Percentiles rank a stretch among this genome's conserved stretches.
Conservation (phyloP, 148 eudicot genomes). For the Gaultheria prostrata region DNA sequence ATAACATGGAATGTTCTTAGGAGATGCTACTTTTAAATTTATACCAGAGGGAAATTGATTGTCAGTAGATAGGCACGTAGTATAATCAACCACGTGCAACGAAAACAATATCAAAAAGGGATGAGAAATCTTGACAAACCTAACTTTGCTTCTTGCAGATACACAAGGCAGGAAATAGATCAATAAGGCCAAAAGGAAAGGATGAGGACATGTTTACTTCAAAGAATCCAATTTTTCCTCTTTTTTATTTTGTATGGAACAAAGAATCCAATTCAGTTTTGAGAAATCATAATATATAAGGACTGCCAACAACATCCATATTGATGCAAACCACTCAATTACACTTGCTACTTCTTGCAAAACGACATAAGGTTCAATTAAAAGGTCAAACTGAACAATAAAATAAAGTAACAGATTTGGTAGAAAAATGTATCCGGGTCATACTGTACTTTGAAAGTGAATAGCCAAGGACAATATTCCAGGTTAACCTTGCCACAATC, state of each 20-base stretch:
- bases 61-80: background rate
- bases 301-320: background rate
- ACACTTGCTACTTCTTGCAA: slow-evolving; percentile 3
- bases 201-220: background rate
- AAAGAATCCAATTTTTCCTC: too few relatives aligned
- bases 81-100: too few relatives aligned
- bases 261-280: background rate
- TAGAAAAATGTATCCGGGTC: background rate
- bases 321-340: slow-evolving; percentile 1
- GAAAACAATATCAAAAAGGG: background rate
- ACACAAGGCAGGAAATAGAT: background rate
- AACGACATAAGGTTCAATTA: slow-evolving; percentile 6
- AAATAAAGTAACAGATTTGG: background rate
- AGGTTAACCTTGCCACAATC: background rate
- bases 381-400: background rate
- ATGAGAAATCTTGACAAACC: background rate
- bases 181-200: background rate
- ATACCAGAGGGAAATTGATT: background rate
- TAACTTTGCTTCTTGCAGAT: background rate
- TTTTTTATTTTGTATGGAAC: too few relatives aligned
- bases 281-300: background rate
- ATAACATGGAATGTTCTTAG: too few relatives aligned
- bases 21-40: too few relatives aligned
- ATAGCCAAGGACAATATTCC: background rate
- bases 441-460: background rate